These are phyloP conservation scores for Globisporangium perplexum DNA, from an alignment of 352 stramenopile species.

Conservation along the genomic window DNA sequence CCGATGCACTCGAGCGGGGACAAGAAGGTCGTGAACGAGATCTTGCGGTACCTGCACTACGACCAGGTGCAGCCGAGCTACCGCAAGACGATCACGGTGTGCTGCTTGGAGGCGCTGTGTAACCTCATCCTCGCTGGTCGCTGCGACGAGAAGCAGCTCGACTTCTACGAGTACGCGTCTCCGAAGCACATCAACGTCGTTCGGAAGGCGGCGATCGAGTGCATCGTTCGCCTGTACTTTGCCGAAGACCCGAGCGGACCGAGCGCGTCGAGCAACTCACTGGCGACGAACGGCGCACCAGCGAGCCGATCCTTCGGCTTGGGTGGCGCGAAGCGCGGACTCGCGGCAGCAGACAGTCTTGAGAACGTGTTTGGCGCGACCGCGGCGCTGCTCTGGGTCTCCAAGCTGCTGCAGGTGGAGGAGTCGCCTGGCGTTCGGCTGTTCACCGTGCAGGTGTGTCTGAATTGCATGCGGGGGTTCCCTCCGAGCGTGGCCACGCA, in stretches of 20 bases:
- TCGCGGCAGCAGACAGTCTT: slow-evolving; percentile 22
- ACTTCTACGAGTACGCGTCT: slow-evolving; percentile 69
- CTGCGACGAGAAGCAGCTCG: slow-evolving; percentile 59
- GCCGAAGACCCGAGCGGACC: slow-evolving; percentile 52
- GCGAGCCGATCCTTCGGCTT: slow-evolving; percentile 4
- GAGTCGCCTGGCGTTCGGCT: slow-evolving; percentile 66
- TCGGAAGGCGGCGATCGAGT: slow-evolving; percentile 80
- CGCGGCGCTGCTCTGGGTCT: slow-evolving; percentile 66
- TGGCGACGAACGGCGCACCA: slow-evolving; percentile 7
- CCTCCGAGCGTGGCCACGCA: slow-evolving; percentile 61
- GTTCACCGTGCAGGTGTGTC: slow-evolving; percentile 71
- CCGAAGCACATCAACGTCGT: slow-evolving; percentile 69
- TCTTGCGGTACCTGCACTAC: slow-evolving; percentile 77
- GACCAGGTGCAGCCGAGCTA: slow-evolving; percentile 83
- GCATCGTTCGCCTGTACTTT: slow-evolving; percentile 80
- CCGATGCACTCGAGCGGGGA: slow-evolving; percentile 42
- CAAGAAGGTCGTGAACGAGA: slow-evolving; percentile 55
- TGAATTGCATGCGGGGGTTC: slow-evolving; percentile 80
- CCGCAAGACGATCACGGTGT: slow-evolving; percentile 75
- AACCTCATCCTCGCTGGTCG: slow-evolving; percentile 67
- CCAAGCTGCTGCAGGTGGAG: slow-evolving; percentile 52
- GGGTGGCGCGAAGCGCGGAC: slow-evolving; percentile 6
- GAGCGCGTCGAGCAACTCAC: slow-evolving; percentile 12
- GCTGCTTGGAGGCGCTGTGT: slow-evolving; percentile 74
- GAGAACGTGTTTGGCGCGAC: slow-evolving; percentile 58